These are phyloP conservation scores for Penicillium waksmanii DNA, from an alignment of 495 filamentous ascomycete genomes.

Conservation along the genomic window DNA sequence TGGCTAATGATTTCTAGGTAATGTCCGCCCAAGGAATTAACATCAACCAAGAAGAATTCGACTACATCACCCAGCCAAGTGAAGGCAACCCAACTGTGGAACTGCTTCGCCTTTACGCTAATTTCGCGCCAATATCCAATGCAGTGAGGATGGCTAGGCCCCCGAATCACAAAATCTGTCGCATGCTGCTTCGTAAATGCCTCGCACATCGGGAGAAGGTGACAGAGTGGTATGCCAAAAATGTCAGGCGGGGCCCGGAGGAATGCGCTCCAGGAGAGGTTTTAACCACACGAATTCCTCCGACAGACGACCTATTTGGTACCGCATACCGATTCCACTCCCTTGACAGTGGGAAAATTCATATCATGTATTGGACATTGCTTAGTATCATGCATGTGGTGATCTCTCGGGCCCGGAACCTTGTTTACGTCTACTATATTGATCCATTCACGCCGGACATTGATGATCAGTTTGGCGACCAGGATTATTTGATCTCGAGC, in stretches of 20 bases:
- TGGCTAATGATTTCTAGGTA: not conserved
- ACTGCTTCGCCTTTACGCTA: not conserved
- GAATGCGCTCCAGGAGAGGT: constrained; percentile 1
- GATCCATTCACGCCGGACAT: constrained; percentile 4
- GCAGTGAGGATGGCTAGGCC: constrained; percentile 1
- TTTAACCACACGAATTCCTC: constrained; percentile 1
- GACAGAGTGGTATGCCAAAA: constrained; percentile 6
- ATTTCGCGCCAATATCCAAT: not conserved
- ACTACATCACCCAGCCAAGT: constrained; percentile 9
- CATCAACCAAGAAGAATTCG: constrained; percentile 10
- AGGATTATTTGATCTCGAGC: not conserved
- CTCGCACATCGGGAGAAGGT: constrained; percentile 8
- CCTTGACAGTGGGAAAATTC: constrained; percentile 8
- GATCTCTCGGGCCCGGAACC: constrained; percentile 6
- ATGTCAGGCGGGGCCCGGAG: constrained; percentile 3
- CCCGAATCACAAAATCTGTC: not conserved
- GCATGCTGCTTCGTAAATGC: constrained; percentile 6
- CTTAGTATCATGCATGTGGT: constrained; percentile 8
- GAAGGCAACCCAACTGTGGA: not conserved
- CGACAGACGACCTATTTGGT: constrained; percentile 9
- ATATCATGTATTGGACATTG: constrained; percentile 9
- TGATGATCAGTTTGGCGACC: constrained; percentile 1
- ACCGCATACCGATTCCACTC: constrained; percentile 9
- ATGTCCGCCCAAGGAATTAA: constrained; percentile 6
- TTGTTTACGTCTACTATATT: not conserved